Evolutionary conservation across 2,329 filamentous ascomycete genomes (phyloP).

Genomic region (Zasmidium angulare): DNA sequence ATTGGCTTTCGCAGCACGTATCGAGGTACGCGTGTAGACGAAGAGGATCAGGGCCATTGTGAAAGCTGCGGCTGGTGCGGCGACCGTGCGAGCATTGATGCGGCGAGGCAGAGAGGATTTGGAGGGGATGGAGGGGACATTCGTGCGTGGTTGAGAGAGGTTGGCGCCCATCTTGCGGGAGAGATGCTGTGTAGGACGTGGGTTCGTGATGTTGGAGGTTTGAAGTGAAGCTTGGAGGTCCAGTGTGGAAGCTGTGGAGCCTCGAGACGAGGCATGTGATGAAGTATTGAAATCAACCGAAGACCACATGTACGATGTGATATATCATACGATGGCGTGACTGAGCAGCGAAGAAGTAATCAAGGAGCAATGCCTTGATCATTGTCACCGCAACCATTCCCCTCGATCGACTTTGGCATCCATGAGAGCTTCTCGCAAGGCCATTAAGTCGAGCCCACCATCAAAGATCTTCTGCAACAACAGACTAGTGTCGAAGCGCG

Average conservation of each 20-base stretch:
- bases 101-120: constrained; percentile 29
- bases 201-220: background rate
- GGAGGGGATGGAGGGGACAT: constrained; percentile 39
- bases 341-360: no score
- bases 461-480: no score
- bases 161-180: constrained; percentile 50
- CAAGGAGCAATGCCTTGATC: no score
- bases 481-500: no score
- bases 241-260: background rate
- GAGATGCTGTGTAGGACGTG: background rate
- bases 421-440: no score
- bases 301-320: no score
- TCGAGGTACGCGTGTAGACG: constrained; percentile 64
- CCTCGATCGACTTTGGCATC: no score
- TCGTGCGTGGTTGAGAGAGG: constrained; percentile 46
- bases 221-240: background rate
- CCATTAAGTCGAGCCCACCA: no score
- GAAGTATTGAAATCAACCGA: background rate
- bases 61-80: constrained; percentile 62
- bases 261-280: background rate
- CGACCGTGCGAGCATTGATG: constrained; percentile 46
- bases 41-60: constrained; percentile 62
- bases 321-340: no score
- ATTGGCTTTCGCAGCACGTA: constrained; percentile 65
- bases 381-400: no score